Evolutionary conservation across 176 grass and related monocot genomes (phyloP).

Genomic region (Avena insularis): DNA sequence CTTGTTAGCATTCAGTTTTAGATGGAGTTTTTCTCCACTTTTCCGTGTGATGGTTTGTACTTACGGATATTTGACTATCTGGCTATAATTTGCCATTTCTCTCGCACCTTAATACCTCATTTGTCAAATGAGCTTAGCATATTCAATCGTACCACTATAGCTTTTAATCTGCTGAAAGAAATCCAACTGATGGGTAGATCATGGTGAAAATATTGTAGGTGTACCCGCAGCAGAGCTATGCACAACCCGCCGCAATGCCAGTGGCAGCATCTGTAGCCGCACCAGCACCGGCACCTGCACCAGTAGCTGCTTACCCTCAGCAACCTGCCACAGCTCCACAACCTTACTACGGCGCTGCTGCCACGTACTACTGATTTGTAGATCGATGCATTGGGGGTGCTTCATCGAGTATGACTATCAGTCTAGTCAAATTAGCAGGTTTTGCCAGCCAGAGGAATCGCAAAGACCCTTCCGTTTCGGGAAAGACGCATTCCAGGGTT

Average conservation of each 20-base stretch:
- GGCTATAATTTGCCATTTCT: background rate
- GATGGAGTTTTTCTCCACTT: background rate
- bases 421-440: background rate
- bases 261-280: constrained; percentile 28
- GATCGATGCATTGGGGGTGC: background rate
- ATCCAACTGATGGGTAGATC: constrained; percentile 1
- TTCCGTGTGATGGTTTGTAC: background rate
- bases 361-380: constrained; percentile 64
- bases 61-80: background rate
- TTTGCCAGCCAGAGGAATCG: background rate
- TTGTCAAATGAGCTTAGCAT: background rate
- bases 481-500: background rate
- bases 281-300: background rate
- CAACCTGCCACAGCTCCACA: constrained; percentile 70
- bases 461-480: background rate
- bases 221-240: constrained; percentile 65
- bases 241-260: constrained; percentile 57
- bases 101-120: background rate
- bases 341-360: constrained; percentile 57
- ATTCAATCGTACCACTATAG: background rate
- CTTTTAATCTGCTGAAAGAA: background rate
- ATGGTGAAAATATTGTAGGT: constrained; percentile 38
- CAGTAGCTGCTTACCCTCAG: constrained; percentile 48
- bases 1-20: background rate
- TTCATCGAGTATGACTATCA: background rate